Conservation (phyloP, 1,284 basidiomycete genomes). For the Ganoderma boninense region DNA sequence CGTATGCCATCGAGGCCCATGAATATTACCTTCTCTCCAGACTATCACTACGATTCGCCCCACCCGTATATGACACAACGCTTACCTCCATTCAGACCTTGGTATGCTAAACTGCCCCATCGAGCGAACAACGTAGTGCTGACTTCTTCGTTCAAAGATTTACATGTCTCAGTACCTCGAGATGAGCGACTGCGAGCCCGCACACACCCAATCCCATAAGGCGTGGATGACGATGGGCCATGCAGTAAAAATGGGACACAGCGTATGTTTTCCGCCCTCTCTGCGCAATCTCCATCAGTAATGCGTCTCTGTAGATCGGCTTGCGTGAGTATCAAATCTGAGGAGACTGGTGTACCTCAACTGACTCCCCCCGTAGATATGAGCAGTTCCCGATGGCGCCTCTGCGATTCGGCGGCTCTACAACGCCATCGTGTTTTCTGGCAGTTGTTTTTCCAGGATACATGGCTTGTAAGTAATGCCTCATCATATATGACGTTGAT, state of each 20-base stretch:
- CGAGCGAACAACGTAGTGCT: conserved; percentile 1
- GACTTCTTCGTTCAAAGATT: conserved; percentile 48
- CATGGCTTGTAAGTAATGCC: conserved; percentile 57
- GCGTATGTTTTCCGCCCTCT: conserved; percentile 49
- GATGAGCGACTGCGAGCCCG: conserved; percentile 56
- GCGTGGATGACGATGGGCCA: conserved; percentile 66
- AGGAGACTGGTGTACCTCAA: neutral
- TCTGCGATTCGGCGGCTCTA: conserved; percentile 53
- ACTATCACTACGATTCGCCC: conserved; percentile 55
- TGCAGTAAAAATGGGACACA: conserved; percentile 62
- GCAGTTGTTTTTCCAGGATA: conserved; percentile 67
- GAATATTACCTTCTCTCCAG: conserved; percentile 67
- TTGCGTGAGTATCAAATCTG: conserved; percentile 56
- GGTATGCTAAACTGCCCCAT: conserved; percentile 45
- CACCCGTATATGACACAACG: conserved; percentile 57
- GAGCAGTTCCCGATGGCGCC: conserved; percentile 64
- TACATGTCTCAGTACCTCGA: conserved; percentile 69
- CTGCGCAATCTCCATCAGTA: neutral
- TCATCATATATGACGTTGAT: neutral
- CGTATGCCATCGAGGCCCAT: conserved; percentile 57
- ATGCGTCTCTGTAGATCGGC: conserved; percentile 57
- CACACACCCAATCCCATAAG: conserved; percentile 52
- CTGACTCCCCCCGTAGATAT: conserved; percentile 55
- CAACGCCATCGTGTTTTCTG: conserved; percentile 67
- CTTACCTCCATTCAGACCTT: conserved; percentile 58